A percentile compares a stretch with the other conserved stretches of the same genome.
Conservation (phyloP, 2,329 filamentous ascomycete genomes). For the Claviceps maximensis region DNA sequence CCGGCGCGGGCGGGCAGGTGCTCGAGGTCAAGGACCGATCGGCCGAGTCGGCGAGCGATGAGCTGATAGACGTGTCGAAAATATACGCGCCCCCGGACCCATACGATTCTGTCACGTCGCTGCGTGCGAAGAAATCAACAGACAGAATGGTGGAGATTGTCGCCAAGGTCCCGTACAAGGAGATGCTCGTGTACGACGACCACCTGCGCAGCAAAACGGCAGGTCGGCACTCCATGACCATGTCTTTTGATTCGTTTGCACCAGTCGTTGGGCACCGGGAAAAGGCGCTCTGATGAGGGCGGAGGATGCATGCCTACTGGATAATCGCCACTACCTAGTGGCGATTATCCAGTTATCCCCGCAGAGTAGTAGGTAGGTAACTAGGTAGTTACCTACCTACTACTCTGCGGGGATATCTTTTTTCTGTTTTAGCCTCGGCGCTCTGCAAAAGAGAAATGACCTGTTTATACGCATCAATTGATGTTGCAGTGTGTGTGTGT, state of each 20-base stretch:
- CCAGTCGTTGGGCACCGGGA: slow-evolving; percentile 41
- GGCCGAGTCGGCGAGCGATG: slow-evolving; percentile 22
- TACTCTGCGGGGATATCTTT: no score
- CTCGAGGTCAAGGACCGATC: slow-evolving; percentile 52
- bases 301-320: no score
- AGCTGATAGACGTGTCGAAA: slow-evolving; percentile 50
- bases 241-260: slow-evolving; percentile 46
- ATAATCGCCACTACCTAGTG: no score
- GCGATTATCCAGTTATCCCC: no score
- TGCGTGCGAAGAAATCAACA: slow-evolving; percentile 34
- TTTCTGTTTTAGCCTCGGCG: no score
- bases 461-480: no score
- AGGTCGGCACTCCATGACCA: slow-evolving; percentile 53
- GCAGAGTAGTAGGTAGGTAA: no score
- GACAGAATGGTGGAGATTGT: slow-evolving; percentile 51
- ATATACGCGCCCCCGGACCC: slow-evolving; percentile 87
- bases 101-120: slow-evolving; percentile 50
- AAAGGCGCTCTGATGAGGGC: slow-evolving; percentile 25
- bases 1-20: slow-evolving; percentile 58
- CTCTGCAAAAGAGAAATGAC: no score
- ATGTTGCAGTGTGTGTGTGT: no score
- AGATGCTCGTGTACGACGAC: slow-evolving; percentile 92
- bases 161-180: slow-evolving; percentile 81
- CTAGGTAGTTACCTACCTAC: no score
- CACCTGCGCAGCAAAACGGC: slow-evolving; percentile 80